Evolutionary conservation across 2,329 filamentous ascomycete species (phyloP).

Genomic region (Fusarium sp.): DNA sequence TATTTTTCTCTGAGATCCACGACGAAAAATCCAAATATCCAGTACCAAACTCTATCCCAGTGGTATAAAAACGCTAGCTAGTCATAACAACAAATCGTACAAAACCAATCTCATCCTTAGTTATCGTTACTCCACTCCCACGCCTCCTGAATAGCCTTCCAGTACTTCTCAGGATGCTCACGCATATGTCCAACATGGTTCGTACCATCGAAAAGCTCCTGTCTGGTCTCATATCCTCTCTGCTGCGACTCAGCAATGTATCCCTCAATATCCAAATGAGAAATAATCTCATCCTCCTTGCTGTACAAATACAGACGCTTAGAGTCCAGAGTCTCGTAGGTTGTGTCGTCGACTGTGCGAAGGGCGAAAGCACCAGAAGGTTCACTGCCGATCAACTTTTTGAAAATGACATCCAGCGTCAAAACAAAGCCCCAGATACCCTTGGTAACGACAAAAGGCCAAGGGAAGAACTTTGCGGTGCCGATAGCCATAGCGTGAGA

Average conservation of each 20-base stretch:
- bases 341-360: conserved; percentile 53
- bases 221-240: conserved; percentile 62
- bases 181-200: conserved; percentile 72
- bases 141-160: conserved; percentile 56
- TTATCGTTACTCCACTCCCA: conserved; percentile 42
- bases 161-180: conserved; percentile 67
- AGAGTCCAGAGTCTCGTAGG: conserved; percentile 51
- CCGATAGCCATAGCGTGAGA: conserved; percentile 65
- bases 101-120: conserved; percentile 6
- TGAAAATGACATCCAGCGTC: conserved; percentile 51
- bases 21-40: background rate
- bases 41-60: conserved; percentile 3
- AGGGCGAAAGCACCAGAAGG: conserved; percentile 56
- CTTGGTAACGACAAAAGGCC: conserved; percentile 62
- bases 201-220: conserved; percentile 67
- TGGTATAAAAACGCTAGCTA: conserved; percentile 31
- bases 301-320: conserved; percentile 69
- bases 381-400: conserved; percentile 54
- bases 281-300: conserved; percentile 67
- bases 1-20: background rate
- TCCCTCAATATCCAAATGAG: conserved; percentile 65
- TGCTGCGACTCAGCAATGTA: conserved; percentile 61
- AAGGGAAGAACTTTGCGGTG: conserved; percentile 59
- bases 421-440: conserved; percentile 59
- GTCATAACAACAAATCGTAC: conserved; percentile 6